phyloP scores from a whole-genome alignment of 1,139 yeast species.

The Meyerozyma elateridarum region DNA sequence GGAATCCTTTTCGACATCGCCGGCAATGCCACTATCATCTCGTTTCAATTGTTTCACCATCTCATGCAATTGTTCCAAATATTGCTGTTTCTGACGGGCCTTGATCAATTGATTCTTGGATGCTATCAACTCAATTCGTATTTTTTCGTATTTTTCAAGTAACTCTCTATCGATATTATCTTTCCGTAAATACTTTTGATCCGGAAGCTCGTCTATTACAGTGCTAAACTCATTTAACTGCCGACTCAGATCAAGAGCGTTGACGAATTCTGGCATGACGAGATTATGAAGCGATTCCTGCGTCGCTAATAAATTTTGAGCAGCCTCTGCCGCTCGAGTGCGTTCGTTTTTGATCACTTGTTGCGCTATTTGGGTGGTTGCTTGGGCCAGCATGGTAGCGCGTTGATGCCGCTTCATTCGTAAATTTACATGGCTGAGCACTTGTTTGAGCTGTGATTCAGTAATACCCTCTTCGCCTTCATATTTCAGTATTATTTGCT shows the following conservation, averaged over 20 bases:
- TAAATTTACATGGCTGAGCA: constrained; percentile 2
- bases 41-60: too few relatives aligned
- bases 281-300: background rate
- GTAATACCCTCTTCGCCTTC: constrained; percentile 1
- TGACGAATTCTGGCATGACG: background rate
- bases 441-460: background rate
- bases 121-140: background rate
- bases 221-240: background rate
- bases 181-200: background rate
- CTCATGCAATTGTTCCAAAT: background rate
- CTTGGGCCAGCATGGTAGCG: constrained; percentile 2
- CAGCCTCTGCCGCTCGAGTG: background rate
- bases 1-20: too few relatives aligned
- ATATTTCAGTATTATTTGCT: background rate
- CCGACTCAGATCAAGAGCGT: constrained; percentile 2
- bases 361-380: constrained; percentile 2
- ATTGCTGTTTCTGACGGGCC: background rate
- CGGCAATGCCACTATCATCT: too few relatives aligned
- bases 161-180: background rate
- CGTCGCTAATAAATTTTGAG: background rate
- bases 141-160: background rate
- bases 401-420: background rate
- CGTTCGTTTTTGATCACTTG: constrained; percentile 3
- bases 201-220: background rate
- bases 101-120: background rate